Evolutionary conservation across 345 rosid species (phyloP).

Genomic region (Pelargonium nanum): DNA sequence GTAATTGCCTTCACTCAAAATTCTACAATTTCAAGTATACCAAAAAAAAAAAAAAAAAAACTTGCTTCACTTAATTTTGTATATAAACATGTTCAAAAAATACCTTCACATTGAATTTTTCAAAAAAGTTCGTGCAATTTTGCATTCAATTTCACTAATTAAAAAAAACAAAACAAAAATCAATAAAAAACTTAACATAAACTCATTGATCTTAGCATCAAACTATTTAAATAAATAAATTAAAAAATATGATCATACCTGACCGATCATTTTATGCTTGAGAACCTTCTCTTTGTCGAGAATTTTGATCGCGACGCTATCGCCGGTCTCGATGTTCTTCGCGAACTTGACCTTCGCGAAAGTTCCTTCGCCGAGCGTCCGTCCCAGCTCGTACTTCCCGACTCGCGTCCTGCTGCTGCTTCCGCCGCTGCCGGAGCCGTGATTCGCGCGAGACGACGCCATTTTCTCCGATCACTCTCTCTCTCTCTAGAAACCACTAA

Average conservation of each 20-base stretch:
- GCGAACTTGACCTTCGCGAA: constrained; percentile 99
- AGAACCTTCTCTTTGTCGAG: constrained; percentile 88
- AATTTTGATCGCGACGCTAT: constrained; percentile 79
- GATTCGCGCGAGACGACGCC: not conserved
- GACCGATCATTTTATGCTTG: constrained; percentile 85
- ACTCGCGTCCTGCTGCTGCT: constrained; percentile 62
- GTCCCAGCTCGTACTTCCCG: constrained; percentile 92
- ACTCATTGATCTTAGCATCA: too few relatives aligned
- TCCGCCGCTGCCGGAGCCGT: constrained; percentile 7
- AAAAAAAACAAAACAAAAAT: not conserved
- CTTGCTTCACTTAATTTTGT: not conserved
- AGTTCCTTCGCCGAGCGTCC: constrained; percentile 91
- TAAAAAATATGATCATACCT: constrained; percentile 27
- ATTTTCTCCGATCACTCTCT: not conserved
- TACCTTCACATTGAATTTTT: not conserved
- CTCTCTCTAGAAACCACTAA: not conserved
- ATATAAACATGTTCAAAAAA: not conserved
- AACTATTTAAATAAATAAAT: not conserved
- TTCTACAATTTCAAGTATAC: not conserved
- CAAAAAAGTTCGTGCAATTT: not conserved
- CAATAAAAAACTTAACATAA: not conserved
- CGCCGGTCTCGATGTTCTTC: constrained; percentile 53
- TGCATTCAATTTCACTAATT: not conserved
- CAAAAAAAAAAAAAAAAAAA: not conserved
- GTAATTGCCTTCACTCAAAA: too few relatives aligned